phyloP scores from a whole-genome alignment of 148 eudicot species.

The Silene uniflora region DNA sequence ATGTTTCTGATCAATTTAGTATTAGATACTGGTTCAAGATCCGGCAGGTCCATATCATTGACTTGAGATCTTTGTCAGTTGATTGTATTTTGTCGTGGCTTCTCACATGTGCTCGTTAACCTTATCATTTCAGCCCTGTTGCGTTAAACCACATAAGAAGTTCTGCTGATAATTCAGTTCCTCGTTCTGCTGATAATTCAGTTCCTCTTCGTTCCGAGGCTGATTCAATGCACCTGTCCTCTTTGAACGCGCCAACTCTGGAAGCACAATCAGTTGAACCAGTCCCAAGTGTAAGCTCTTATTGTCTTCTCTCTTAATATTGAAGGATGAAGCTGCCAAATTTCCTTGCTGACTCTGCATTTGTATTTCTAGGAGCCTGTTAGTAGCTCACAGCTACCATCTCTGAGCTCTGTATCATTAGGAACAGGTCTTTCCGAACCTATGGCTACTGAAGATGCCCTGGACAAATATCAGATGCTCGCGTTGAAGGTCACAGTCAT shows the following conservation, averaged over 20 bases:
- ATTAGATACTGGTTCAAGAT: not conserved
- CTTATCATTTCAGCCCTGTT: slow-evolving; percentile 39
- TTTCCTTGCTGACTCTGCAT: slow-evolving; percentile 18
- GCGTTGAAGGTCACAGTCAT: slow-evolving; percentile 64
- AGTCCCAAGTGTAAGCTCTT: slow-evolving; percentile 41
- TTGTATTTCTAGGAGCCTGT: slow-evolving; percentile 50
- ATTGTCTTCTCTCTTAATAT: not conserved
- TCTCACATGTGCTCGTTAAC: slow-evolving; percentile 4
- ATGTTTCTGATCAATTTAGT: not conserved
- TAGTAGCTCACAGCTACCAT: slow-evolving; percentile 40
- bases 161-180: slow-evolving; percentile 41
- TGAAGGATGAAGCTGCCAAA: not conserved
- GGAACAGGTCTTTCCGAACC: slow-evolving; percentile 54
- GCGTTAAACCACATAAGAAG: slow-evolving; percentile 40
- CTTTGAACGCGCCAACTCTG: slow-evolving; percentile 40
- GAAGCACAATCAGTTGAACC: slow-evolving; percentile 54
- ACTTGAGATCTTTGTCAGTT: not conserved
- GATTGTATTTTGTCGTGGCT: not conserved
- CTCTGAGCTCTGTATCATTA: slow-evolving; percentile 40
- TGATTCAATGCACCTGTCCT: slow-evolving; percentile 41
- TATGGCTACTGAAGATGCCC: slow-evolving; percentile 76
- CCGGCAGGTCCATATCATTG: not conserved
- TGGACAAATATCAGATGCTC: slow-evolving; percentile 80
- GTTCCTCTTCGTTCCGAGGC: slow-evolving; percentile 47
- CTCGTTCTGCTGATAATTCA: slow-evolving; percentile 47